Evolutionary conservation across 805 yeast species (phyloP).

Genomic region (Saccharomycopsis schoenii): DNA sequence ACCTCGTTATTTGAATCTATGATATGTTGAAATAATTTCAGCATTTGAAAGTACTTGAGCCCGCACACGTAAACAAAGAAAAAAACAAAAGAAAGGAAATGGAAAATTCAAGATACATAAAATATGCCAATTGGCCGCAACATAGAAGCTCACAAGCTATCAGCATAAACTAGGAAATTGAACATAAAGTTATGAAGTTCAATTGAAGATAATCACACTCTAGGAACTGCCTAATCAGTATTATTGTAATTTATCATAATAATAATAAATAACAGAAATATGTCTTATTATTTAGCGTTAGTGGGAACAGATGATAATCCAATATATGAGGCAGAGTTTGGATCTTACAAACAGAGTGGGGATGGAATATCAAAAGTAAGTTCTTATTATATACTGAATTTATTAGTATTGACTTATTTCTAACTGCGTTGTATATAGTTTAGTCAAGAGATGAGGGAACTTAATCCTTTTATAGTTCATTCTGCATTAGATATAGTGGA

Average conservation of each 20-base stretch:
- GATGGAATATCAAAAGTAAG: conserved; percentile 45
- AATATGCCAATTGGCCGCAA: no score
- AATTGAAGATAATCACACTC: no score
- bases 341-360: conserved; percentile 57
- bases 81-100: no score
- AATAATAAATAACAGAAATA: conserved; percentile 19
- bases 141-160: no score
- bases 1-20: no score
- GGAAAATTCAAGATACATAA: no score
- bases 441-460: conserved; percentile 60
- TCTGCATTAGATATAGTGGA: conserved; percentile 87
- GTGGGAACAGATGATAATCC: conserved; percentile 84
- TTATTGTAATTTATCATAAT: background rate
- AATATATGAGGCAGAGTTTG: conserved; percentile 77
- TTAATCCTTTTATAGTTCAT: conserved; percentile 82
- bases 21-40: no score
- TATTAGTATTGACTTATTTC: background rate
- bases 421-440: conserved; percentile 28
- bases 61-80: no score
- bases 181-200: no score
- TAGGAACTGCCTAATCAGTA: no score
- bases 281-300: conserved; percentile 84
- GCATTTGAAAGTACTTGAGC: no score
- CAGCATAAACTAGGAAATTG: no score
- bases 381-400: background rate